These are phyloP conservation scores for Entonaema liquescens DNA, from an alignment of 495 filamentous ascomycete genomes.

Conservation along the genomic window DNA sequence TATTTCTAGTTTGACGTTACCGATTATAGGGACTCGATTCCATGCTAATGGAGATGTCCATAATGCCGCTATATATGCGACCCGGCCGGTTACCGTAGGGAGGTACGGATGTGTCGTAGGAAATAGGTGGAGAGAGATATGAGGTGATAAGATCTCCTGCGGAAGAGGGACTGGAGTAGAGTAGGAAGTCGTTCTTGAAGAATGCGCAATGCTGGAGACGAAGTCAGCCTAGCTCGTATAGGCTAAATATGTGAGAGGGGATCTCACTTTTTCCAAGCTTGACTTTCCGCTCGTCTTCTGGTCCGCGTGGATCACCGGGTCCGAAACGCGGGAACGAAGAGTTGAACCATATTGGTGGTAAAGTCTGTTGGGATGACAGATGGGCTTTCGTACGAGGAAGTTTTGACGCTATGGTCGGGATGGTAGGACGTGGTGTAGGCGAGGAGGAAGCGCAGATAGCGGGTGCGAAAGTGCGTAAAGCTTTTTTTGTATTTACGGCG, in stretches of 20 bases:
- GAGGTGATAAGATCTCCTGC: slow-evolving; percentile 84
- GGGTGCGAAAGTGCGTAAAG: slow-evolving; percentile 29
- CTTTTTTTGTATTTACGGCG: slow-evolving; percentile 36
- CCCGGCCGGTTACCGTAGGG: slow-evolving; percentile 85
- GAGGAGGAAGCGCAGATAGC: slow-evolving; percentile 14
- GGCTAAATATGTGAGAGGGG: slow-evolving; percentile 1
- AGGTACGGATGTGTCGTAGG: slow-evolving; percentile 96
- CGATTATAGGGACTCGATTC: slow-evolving; percentile 88
- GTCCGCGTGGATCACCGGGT: slow-evolving; percentile 48
- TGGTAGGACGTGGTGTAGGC: slow-evolving; percentile 11
- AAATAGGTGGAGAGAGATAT: slow-evolving; percentile 93
- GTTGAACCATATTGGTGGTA: slow-evolving; percentile 49
- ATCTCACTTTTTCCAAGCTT: slow-evolving; percentile 88
- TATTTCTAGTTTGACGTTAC: slow-evolving; percentile 87
- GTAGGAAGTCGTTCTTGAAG: slow-evolving; percentile 89
- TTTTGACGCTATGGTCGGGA: slow-evolving; percentile 15
- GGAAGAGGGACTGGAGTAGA: slow-evolving; percentile 86
- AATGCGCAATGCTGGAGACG: slow-evolving; percentile 73
- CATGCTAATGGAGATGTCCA: slow-evolving; percentile 96
- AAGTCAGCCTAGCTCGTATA: slow-evolving; percentile 13
- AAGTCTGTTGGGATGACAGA: slow-evolving; percentile 27
- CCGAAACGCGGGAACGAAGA: slow-evolving; percentile 42
- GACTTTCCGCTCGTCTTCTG: slow-evolving; percentile 77
- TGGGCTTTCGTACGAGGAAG: neutral
- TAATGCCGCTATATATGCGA: slow-evolving; percentile 89